Base-by-base conservation (phyloP, 2,329 filamentous ascomycete genomes). In the Drechslerella coelobrocha region DNA sequence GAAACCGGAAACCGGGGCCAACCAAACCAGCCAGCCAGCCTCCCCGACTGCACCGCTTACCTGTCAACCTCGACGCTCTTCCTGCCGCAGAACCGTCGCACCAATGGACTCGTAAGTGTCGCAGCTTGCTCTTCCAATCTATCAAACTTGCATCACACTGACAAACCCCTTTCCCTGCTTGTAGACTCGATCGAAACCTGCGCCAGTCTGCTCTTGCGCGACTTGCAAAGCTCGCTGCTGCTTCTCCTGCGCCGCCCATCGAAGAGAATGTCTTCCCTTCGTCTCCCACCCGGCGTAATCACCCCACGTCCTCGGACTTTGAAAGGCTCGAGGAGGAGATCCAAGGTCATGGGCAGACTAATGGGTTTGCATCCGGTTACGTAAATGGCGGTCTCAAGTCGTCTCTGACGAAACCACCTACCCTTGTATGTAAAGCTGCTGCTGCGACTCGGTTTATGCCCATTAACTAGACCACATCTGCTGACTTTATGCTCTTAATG, bases 41-140 rank as follows among this genome's bases (percentile, higher is more conserved):
- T 27, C 8, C 23, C 23, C 29, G 12, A 34, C 21, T 14, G 39
- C 8, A 23, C 19, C 26, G 23, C 43, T 14, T 27, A 26, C 39
- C 31, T 2, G 29, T 61, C 56, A 52, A 21, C 23, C 17, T 61
- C 47, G 56, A 61, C 56, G 45, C 45, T 52, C 50, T 54, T 50
- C 39, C 26, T 48, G 56, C 43, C 63, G 63, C 48, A 27, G 12
- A 54, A 19, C 48, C 29, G 48, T 62, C 50, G 56, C 56, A 34
- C 14, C 41, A 43, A 69, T 69, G 65, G 65, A 69, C 26, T 69
- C 65, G 65, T 69, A 48, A 59, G 65, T 61, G n/a, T 47, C 53
- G 14, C 12, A 17, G 10, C 21, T 34, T 41, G 4, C 19, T 21
- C 43, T 1, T n/a, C 14, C 21, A 10, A 12, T 43, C 9, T 48